phyloP scores from a whole-genome alignment of 208 protist species.

The Leishmania gerbilli region DNA sequence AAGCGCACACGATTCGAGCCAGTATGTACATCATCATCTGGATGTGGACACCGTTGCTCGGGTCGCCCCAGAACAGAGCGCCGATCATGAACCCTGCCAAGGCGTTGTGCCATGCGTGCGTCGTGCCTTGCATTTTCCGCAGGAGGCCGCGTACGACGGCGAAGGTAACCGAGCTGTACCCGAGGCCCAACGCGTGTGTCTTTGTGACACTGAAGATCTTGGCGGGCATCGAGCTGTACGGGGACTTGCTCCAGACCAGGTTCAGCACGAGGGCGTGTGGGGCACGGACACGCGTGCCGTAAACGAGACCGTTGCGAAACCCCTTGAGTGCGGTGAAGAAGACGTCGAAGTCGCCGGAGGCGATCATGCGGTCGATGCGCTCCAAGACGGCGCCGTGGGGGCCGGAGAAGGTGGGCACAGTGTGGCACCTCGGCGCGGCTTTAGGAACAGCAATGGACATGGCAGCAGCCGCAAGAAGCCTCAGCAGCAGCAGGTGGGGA shows the following conservation, averaged over 20 bases:
- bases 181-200: constrained; percentile 75
- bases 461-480: not conserved
- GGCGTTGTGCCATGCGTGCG: constrained; percentile 66
- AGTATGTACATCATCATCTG: constrained; percentile 94
- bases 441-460: not conserved
- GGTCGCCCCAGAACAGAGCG: constrained; percentile 69
- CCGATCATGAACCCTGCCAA: constrained; percentile 83
- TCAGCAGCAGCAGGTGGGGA: not conserved
- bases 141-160: constrained; percentile 62
- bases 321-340: constrained; percentile 78
- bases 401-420: constrained; percentile 11
- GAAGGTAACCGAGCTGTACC: constrained; percentile 59
- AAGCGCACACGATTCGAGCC: constrained; percentile 62
- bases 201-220: constrained; percentile 71
- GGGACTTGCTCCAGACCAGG: constrained; percentile 80
- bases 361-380: constrained; percentile 69
- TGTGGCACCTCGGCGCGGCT: not conserved
- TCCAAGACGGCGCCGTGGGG: constrained; percentile 25
- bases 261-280: constrained; percentile 89
- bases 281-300: constrained; percentile 82
- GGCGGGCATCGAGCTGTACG: constrained; percentile 52
- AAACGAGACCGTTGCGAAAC: constrained; percentile 88
- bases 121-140: constrained; percentile 31
- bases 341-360: constrained; percentile 56
- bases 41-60: constrained; percentile 64